Base-by-base conservation (phyloP, 805 yeast genomes). In the Yarrowia bubula region DNA sequence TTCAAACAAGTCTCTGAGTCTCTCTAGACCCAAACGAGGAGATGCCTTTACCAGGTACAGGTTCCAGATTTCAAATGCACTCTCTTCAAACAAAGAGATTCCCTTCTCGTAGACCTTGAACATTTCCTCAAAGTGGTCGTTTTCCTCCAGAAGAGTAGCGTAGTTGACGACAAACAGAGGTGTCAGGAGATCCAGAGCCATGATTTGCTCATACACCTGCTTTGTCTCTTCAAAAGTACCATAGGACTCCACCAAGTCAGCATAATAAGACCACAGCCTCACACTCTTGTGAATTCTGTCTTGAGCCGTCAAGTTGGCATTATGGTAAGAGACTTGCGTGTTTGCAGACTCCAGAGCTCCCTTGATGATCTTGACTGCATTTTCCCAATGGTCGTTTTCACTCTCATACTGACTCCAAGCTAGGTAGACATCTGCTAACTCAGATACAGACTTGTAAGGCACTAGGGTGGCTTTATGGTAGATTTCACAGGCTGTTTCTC, bases 1-100 rank as follows among this genome's bases (percentile, higher is more conserved):
- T 55, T 90, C 96, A 75, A 89, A 92, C 14, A 88, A 71, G 66
- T 89, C 96, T 41, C 96, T 77, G 6, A 89, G 75, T 67, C 87
- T 75, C 68, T 87, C 91, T 1, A 77, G 65, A 1, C 78, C 74
- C 10, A 75, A 69, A 13, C 73, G 69, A 37, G 75, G 71, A 61
- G 72, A 70, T 0, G 84, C 81, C 64, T 83, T 84, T 0, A 81
- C 74, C 37, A 92, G 72, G 73, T 91, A 92, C 9, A 82, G 76
- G 63, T 81, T 83, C 92, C 93, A 90, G 15, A 92, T 78, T 69
- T 90, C 90, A 70, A 81, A 86, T 47, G 82, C 84, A 3, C 83
- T 79, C 67, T 82, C 85, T 11, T 78, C 75, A 71, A 92, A 92
- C 6, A 81, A 69, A 1, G 75, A 77, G n/a, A 89, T 71, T 0